These are phyloP conservation scores for sorghum (Sorghum bicolor) DNA, from an alignment of 176 grass and related monocot species.

Conservation along the genomic window DNA sequence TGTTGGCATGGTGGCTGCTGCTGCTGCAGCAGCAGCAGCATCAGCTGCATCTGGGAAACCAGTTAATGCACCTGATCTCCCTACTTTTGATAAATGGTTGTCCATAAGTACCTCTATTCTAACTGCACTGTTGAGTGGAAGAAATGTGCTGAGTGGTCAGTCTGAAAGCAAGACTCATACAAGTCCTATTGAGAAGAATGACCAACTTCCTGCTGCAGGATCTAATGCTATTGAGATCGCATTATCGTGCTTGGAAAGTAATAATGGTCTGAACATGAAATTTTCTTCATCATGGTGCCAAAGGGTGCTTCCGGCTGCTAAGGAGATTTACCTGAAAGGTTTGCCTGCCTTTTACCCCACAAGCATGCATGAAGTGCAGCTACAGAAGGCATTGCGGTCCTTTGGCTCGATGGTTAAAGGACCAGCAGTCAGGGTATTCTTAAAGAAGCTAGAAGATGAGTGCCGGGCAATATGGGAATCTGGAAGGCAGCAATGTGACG, in stretches of 20 bases:
- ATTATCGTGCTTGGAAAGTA: slow-evolving; percentile 75
- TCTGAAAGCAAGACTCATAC: slow-evolving; percentile 28
- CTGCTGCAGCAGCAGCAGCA: slow-evolving; percentile 76
- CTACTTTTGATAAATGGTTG: slow-evolving; percentile 71
- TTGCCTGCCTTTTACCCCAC: slow-evolving; percentile 83
- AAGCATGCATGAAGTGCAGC: slow-evolving; percentile 59
- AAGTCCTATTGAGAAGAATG: slow-evolving; percentile 30
- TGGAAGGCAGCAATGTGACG: slow-evolving; percentile 91
- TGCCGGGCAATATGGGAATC: slow-evolving; percentile 85
- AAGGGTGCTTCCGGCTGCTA: slow-evolving; percentile 77
- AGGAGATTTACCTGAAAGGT: slow-evolving; percentile 75
- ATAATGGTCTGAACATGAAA: slow-evolving; percentile 64
- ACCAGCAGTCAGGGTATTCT: slow-evolving; percentile 62
- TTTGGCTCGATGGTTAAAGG: slow-evolving; percentile 88
- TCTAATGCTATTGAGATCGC: slow-evolving; percentile 45
- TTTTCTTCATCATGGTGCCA: slow-evolving; percentile 96
- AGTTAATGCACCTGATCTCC: slow-evolving; percentile 65
- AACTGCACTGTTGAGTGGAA: slow-evolving; percentile 34
- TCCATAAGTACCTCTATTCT: slow-evolving; percentile 68
- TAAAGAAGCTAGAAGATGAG: slow-evolving; percentile 79
- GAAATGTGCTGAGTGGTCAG: slow-evolving; percentile 16
- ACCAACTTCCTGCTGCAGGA: slow-evolving; percentile 37
- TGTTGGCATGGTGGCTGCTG: slow-evolving; percentile 79
- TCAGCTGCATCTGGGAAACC: slow-evolving; percentile 72
- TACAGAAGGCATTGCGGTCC: slow-evolving; percentile 67